Conservation (phyloP, 192 early-diverging fungal genomes). For the Podila epigama region DNA sequence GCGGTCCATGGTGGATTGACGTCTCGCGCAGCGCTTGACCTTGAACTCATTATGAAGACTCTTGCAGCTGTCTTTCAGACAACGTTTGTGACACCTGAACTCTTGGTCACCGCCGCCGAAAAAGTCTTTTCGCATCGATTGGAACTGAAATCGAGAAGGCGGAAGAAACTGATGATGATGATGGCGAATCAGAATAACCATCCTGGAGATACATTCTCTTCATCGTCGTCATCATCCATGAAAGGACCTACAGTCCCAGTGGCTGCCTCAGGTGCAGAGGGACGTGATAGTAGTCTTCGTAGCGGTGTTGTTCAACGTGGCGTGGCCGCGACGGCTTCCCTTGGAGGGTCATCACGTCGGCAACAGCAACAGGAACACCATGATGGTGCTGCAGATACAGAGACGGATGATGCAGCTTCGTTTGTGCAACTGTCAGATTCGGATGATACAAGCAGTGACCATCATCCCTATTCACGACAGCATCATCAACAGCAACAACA, state of each 20-base stretch:
- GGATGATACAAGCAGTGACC: no score
- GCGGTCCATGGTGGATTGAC: slow-evolving; percentile 62
- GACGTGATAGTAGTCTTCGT: no score
- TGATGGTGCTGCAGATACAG: slow-evolving; percentile 7
- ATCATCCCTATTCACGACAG: neutral
- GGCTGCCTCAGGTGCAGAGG: no score
- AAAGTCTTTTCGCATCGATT: slow-evolving; percentile 65
- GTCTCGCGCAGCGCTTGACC: slow-evolving; percentile 57
- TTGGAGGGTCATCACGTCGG: no score
- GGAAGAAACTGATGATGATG: slow-evolving; percentile 11
- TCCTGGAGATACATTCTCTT: neutral
- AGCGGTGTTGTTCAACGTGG: no score
- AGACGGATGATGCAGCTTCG: slow-evolving; percentile 14
- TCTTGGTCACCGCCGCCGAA: slow-evolving; percentile 60
- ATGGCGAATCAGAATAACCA: no score
- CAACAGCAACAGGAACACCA: neutral
- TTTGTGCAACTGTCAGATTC: slow-evolving; percentile 30
- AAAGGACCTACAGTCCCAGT: no score
- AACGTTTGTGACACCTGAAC: slow-evolving; percentile 61
- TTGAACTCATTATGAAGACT: slow-evolving; percentile 57
- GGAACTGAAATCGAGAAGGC: slow-evolving; percentile 26
- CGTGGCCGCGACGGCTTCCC: no score
- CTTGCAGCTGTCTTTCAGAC: slow-evolving; percentile 60
- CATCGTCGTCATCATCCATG: neutral
- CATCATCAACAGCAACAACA: neutral